Evolutionary conservation across 1,284 basidiomycete species (phyloP).

Genomic region (Cutaneotrichosporon dermatis): DNA sequence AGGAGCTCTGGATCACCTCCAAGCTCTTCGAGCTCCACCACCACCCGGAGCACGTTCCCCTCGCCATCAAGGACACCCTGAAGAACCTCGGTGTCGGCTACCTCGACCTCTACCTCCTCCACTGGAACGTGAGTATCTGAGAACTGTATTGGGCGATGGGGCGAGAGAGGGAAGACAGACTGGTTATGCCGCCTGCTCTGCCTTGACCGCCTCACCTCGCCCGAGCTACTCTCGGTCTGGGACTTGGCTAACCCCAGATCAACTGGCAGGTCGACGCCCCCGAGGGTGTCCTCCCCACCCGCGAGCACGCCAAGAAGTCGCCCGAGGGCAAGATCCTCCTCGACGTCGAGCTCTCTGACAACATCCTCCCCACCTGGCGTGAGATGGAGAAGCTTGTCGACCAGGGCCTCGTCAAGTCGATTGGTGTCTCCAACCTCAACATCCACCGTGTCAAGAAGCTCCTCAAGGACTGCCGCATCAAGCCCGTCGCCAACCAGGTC

Average conservation of each 20-base stretch:
- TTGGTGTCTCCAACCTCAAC: slow-evolving; percentile 66
- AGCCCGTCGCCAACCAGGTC: slow-evolving; percentile 66
- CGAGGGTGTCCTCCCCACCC: slow-evolving; percentile 31
- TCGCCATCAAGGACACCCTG: slow-evolving; percentile 68
- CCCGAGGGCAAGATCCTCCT: slow-evolving; percentile 52
- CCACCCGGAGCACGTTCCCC: slow-evolving; percentile 56
- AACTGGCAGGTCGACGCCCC: slow-evolving; percentile 43
- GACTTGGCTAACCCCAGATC: slow-evolving; percentile 25
- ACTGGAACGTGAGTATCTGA: slow-evolving; percentile 57
- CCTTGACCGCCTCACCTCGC: background rate
- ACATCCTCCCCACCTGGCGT: slow-evolving; percentile 64
- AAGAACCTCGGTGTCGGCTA: slow-evolving; percentile 66
- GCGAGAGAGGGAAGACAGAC: background rate
- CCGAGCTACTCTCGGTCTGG: background rate
- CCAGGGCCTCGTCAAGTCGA: slow-evolving; percentile 56
- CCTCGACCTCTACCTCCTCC: slow-evolving; percentile 77
- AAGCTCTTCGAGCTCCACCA: slow-evolving; percentile 66
- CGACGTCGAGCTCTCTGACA: slow-evolving; percentile 61
- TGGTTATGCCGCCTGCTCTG: background rate
- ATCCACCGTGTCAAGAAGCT: slow-evolving; percentile 66
- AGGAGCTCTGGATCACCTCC: slow-evolving; percentile 64
- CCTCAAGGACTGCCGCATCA: slow-evolving; percentile 54
- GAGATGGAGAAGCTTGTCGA: slow-evolving; percentile 56
- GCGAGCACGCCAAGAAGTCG: slow-evolving; percentile 38
- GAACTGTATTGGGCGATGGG: background rate